Evolutionary conservation across 306 rosid species (phyloP).

Genomic region (Pachyrhizus erosus): DNA sequence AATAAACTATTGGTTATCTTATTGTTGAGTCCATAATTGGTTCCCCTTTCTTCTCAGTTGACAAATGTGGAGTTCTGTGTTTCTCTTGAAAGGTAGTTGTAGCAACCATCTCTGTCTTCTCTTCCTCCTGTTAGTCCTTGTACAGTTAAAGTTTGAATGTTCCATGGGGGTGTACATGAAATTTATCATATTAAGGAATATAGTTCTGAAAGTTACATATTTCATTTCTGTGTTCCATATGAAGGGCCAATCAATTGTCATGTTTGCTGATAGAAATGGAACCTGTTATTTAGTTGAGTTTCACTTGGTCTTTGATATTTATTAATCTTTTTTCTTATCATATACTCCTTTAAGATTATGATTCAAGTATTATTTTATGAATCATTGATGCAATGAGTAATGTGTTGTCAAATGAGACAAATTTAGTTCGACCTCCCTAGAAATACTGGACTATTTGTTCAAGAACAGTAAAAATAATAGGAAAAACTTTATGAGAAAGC

Average conservation of each 20-base stretch:
- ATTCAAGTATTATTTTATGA: constrained; percentile 23
- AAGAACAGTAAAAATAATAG: constrained; percentile 3
- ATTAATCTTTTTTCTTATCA: not conserved
- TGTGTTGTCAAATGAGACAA: constrained; percentile 15
- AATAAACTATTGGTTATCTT: constrained; percentile 62
- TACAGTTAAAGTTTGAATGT: constrained; percentile 66
- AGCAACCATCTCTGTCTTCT: constrained; percentile 52
- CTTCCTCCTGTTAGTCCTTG: constrained; percentile 53
- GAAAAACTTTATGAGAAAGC: constrained; percentile 7
- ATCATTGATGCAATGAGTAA: not conserved
- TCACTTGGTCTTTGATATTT: constrained; percentile 26
- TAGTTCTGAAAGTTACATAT: constrained; percentile 53
- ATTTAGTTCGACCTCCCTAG: constrained; percentile 5
- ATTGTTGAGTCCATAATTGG: constrained; percentile 61
- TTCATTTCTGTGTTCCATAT: constrained; percentile 35
- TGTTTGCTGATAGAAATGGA: constrained; percentile 34
- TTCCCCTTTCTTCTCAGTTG: constrained; percentile 57
- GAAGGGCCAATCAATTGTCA: constrained; percentile 31
- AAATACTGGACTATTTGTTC: constrained; percentile 18
- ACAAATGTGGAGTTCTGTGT: constrained; percentile 68
- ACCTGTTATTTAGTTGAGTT: constrained; percentile 18
- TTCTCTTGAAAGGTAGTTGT: constrained; percentile 79
- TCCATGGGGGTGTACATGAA: constrained; percentile 66
- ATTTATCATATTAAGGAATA: constrained; percentile 61
- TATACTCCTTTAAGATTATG: constrained; percentile 23